These are phyloP conservation scores for Penicillium flavigenum DNA, from an alignment of 495 filamentous ascomycete genomes.

Conservation along the genomic window DNA sequence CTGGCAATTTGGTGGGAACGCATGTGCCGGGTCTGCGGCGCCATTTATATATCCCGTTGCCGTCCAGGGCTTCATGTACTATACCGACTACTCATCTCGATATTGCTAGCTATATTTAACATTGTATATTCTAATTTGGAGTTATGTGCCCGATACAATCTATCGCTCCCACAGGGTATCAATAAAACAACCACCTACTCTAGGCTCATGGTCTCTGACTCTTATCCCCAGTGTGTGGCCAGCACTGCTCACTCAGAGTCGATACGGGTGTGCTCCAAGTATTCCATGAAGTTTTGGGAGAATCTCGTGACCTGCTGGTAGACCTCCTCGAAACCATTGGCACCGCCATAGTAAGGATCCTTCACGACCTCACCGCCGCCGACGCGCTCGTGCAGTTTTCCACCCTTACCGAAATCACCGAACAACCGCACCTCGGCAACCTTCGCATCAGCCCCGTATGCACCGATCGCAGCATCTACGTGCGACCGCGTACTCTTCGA, in stretches of 20 bases:
- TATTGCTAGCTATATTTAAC: background rate
- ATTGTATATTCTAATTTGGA: background rate
- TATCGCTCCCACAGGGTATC: slow-evolving; percentile 18
- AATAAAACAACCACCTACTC: background rate
- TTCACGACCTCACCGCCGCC: slow-evolving; percentile 71
- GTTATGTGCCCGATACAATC: background rate
- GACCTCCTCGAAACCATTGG: slow-evolving; percentile 78
- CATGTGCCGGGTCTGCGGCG: background rate
- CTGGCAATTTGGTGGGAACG: background rate
- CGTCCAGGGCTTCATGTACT: slow-evolving; percentile 7
- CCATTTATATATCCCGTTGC: slow-evolving; percentile 4
- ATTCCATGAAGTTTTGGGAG: slow-evolving; percentile 69
- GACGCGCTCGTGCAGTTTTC: slow-evolving; percentile 69
- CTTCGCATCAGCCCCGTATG: slow-evolving; percentile 35
- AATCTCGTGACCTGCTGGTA: slow-evolving; percentile 82
- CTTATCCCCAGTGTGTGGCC: background rate
- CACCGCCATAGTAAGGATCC: slow-evolving; percentile 90
- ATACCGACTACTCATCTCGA: background rate
- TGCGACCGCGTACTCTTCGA: slow-evolving; percentile 30
- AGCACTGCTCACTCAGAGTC: slow-evolving; percentile 1
- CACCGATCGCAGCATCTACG: slow-evolving; percentile 27
- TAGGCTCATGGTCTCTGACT: background rate
- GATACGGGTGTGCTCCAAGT: slow-evolving; percentile 32
- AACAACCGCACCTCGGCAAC: slow-evolving; percentile 71
- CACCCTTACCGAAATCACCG: slow-evolving; percentile 71